Evolutionary conservation across 2,329 filamentous ascomycete genomes (phyloP).

Genomic region (Passalora sequoiae): DNA sequence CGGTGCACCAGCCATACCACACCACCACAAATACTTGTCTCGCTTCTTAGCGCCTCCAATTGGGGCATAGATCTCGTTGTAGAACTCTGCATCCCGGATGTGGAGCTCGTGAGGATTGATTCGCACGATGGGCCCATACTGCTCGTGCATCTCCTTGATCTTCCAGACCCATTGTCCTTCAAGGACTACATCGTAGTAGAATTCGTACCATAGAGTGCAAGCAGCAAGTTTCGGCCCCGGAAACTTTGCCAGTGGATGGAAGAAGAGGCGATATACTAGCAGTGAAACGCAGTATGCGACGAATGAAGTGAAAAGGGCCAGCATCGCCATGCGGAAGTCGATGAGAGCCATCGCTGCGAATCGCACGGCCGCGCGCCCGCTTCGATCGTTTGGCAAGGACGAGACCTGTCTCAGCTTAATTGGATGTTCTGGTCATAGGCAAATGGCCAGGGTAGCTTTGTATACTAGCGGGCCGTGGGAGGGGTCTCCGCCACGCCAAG

Average conservation of each 20-base stretch:
- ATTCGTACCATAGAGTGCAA: slow-evolving; percentile 4
- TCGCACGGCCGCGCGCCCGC: no score
- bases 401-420: no score
- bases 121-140: slow-evolving; percentile 33
- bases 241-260: slow-evolving; percentile 7
- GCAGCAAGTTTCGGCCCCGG: slow-evolving; percentile 3
- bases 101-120: slow-evolving; percentile 37
- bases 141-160: slow-evolving; percentile 1
- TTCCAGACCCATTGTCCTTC: slow-evolving; percentile 4
- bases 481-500: no score
- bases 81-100: slow-evolving; percentile 33
- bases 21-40: not conserved
- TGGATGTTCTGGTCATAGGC: no score
- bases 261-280: slow-evolving; percentile 7
- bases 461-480: no score
- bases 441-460: no score
- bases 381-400: no score
- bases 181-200: slow-evolving; percentile 6
- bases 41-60: slow-evolving; percentile 6
- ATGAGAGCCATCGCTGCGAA: no score
- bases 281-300: no score
- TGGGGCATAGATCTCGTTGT: slow-evolving; percentile 12
- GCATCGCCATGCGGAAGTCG: no score
- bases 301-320: no score
- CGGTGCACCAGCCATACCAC: slow-evolving; percentile 8